Evolutionary conservation across 2,329 filamentous ascomycete genomes (phyloP).

Genomic region (Aaosphaeria arxii): DNA sequence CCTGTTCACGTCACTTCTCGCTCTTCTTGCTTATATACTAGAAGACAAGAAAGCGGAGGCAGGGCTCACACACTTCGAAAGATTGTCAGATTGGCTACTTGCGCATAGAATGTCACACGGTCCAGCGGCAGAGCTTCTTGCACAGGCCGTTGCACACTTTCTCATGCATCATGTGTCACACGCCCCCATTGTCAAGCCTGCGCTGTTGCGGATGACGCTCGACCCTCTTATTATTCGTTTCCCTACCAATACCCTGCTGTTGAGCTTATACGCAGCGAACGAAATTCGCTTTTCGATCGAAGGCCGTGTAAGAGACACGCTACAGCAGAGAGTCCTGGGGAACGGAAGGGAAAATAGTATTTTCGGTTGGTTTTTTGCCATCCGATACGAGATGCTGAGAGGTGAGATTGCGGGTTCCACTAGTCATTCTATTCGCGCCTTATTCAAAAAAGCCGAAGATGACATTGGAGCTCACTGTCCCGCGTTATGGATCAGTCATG

Average conservation of each 20-base stretch:
- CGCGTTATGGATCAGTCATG: constrained; percentile 28
- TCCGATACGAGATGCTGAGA: constrained; percentile 54
- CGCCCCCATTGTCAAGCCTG: constrained; percentile 65
- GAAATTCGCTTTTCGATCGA: constrained; percentile 70
- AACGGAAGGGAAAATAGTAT: constrained; percentile 32
- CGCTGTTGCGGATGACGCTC: constrained; percentile 62
- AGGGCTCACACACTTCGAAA: constrained; percentile 38
- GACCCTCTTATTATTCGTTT: constrained; percentile 60
- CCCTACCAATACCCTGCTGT: constrained; percentile 73
- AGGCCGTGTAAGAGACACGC: constrained; percentile 69
- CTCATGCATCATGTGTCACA: constrained; percentile 64
- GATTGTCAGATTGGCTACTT: constrained; percentile 19
- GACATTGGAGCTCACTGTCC: constrained; percentile 26
- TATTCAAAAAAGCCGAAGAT: constrained; percentile 54
- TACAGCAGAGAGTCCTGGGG: constrained; percentile 45
- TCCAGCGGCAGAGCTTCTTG: constrained; percentile 58
- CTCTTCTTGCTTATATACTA: constrained; percentile 66
- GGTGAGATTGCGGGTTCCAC: constrained; percentile 43
- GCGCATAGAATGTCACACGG: constrained; percentile 15
- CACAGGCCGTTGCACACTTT: constrained; percentile 67
- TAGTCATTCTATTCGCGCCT: constrained; percentile 51
- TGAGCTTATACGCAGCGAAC: constrained; percentile 70
- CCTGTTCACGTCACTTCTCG: constrained; percentile 59
- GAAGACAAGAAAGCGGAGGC: constrained; percentile 28
- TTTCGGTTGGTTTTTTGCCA: constrained; percentile 53